A percentile compares a stretch with the other conserved stretches of the same genome.
These are phyloP conservation scores for Termitomyces sp. DNA, from an alignment of 768 basidiomycete genomes.

Conservation along the genomic window DNA sequence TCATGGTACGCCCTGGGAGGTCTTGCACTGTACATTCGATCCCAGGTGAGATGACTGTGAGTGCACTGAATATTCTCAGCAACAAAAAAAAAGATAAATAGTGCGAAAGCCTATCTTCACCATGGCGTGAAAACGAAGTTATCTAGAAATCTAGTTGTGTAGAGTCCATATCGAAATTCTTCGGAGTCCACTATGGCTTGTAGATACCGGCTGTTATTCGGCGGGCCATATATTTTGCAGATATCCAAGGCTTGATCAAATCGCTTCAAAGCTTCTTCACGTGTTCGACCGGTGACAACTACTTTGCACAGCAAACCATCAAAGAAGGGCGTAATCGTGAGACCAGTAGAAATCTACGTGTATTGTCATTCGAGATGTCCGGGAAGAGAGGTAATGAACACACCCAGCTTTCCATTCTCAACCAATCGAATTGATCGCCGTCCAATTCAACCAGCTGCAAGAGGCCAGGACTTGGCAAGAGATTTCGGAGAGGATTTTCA, in stretches of 20 bases:
- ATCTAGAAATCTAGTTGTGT: constrained; percentile 46
- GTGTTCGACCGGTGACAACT: constrained; percentile 41
- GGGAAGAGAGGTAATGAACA: neutral
- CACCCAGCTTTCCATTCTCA: constrained; percentile 60
- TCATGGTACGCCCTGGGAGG: constrained; percentile 44
- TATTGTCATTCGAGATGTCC: neutral
- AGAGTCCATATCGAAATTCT: constrained; percentile 34
- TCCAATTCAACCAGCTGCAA: constrained; percentile 48
- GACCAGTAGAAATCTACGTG: constrained; percentile 42
- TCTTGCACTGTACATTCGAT: constrained; percentile 57
- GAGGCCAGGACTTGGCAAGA: constrained; percentile 55
- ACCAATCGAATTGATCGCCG: constrained; percentile 34
- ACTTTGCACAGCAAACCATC: constrained; percentile 60
- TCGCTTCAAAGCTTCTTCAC: constrained; percentile 39
- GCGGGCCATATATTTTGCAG: constrained; percentile 47
- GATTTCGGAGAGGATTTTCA: constrained; percentile 54
- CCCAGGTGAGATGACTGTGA: constrained; percentile 51
- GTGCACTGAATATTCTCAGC: constrained; percentile 25
- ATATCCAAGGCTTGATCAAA: constrained; percentile 32
- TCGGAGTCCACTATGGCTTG: constrained; percentile 33
- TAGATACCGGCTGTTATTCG: constrained; percentile 55
- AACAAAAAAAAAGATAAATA: neutral
- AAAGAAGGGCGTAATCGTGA: constrained; percentile 45
- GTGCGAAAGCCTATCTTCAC: constrained; percentile 23
- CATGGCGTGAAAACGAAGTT: constrained; percentile 34